Evolutionary conservation across 1,139 yeast species (phyloP).

Genomic region (Taphrina communis): DNA sequence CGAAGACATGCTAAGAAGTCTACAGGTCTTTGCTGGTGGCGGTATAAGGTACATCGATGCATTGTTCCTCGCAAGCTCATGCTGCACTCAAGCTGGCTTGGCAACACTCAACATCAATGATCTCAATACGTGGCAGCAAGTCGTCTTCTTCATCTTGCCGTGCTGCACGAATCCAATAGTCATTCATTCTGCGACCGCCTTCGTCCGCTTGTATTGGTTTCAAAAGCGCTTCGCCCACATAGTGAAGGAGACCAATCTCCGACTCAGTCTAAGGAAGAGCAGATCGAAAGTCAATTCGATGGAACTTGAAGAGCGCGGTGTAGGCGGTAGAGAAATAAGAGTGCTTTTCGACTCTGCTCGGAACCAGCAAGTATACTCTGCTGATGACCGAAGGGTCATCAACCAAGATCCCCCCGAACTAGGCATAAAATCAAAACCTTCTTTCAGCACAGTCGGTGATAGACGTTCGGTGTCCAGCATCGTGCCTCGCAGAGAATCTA

Average conservation of each 20-base stretch:
- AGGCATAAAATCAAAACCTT: neutral
- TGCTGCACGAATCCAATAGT: constrained; percentile 83
- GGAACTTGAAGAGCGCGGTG: constrained; percentile 42
- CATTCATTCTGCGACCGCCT: constrained; percentile 78
- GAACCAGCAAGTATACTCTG: constrained; percentile 20
- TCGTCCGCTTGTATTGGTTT: constrained; percentile 86
- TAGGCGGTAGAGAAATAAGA: constrained; percentile 42
- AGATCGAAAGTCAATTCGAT: constrained; percentile 52
- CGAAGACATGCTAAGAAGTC: neutral
- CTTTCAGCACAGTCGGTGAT: constrained; percentile 10
- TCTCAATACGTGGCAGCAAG: constrained; percentile 67
- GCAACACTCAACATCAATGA: constrained; percentile 74
- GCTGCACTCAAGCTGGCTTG: constrained; percentile 89
- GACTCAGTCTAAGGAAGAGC: constrained; percentile 78
- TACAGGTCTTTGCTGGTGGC: constrained; percentile 39
- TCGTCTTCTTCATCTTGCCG: constrained; percentile 65
- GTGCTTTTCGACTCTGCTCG: constrained; percentile 39
- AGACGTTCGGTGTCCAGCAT: constrained; percentile 9
- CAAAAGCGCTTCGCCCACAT: constrained; percentile 86
- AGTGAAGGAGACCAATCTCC: constrained; percentile 63
- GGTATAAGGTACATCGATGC: constrained; percentile 76
- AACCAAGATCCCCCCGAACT: neutral
- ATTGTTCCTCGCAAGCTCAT: constrained; percentile 74
- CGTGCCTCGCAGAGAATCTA: neutral
- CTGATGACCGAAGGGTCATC: neutral